These are phyloP conservation scores for Fusarium humuli DNA, from an alignment of 2,329 filamentous ascomycete genomes.

Conservation along the genomic window DNA sequence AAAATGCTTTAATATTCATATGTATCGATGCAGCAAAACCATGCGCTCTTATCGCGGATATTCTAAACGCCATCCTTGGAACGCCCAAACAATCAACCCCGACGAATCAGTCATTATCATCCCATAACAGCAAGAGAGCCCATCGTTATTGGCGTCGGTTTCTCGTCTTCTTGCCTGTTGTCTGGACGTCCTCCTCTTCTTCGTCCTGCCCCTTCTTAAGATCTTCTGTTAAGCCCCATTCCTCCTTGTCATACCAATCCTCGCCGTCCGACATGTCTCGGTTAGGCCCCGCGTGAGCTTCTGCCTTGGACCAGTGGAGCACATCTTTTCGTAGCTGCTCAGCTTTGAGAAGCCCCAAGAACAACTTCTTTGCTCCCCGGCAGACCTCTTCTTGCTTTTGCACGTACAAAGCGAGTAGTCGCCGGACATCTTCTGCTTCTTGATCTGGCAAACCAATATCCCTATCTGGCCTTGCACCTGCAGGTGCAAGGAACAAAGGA, in stretches of 20 bases:
- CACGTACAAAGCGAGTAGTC: slow-evolving; percentile 79
- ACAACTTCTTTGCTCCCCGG: slow-evolving; percentile 74
- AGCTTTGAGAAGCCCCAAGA: slow-evolving; percentile 77
- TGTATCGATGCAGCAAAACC: slow-evolving; percentile 25
- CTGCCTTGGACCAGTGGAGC: slow-evolving; percentile 80
- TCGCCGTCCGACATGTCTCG: slow-evolving; percentile 87
- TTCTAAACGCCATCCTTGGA: slow-evolving; percentile 34
- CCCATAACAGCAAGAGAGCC: slow-evolving; percentile 18
- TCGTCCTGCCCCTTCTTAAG: slow-evolving; percentile 85
- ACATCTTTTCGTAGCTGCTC: slow-evolving; percentile 79
- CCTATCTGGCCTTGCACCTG: slow-evolving; percentile 71
- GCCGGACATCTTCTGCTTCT: slow-evolving; percentile 83
- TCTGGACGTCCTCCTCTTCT: slow-evolving; percentile 79
- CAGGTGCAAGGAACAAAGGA: slow-evolving; percentile 77
- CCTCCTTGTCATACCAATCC: slow-evolving; percentile 88
- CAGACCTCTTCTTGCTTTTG: slow-evolving; percentile 90
- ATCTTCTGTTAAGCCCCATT: slow-evolving; percentile 80
- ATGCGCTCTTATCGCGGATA: slow-evolving; percentile 34
- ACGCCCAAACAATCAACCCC: slow-evolving; percentile 37
- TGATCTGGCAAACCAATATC: slow-evolving; percentile 77
- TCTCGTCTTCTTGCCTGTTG: slow-evolving; percentile 70
- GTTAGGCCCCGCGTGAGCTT: slow-evolving; percentile 74
- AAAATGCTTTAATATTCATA: slow-evolving; percentile 19
- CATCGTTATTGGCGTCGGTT: slow-evolving; percentile 57
- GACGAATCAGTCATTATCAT: slow-evolving; percentile 44